Conservation (phyloP, 202 grass and related monocot species). For the Eragrostis tef region DNA sequence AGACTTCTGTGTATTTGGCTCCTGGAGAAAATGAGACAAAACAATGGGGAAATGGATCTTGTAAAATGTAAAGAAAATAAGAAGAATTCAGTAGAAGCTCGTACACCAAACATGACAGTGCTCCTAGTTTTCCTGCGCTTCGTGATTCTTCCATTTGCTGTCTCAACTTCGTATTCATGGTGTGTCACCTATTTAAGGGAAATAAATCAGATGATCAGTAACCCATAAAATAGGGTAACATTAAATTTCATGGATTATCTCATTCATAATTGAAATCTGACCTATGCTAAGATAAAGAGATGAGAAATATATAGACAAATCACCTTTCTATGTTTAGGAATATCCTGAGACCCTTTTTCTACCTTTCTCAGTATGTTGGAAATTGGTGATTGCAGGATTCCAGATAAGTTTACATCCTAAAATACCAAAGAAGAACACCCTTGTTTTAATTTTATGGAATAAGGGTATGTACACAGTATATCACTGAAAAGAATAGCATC, state of each 20-base stretch:
- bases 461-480: slow-evolving; percentile 11
- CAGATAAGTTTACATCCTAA: slow-evolving; percentile 77
- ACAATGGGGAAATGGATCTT: slow-evolving; percentile 36
- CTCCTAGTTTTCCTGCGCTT: slow-evolving; percentile 92
- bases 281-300: slow-evolving; percentile 15
- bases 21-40: slow-evolving; percentile 50
- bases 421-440: slow-evolving; percentile 35
- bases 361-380: slow-evolving; percentile 79
- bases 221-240: slow-evolving; percentile 32
- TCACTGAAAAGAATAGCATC: slow-evolving; percentile 23
- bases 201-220: slow-evolving; percentile 24
- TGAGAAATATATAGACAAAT: slow-evolving; percentile 38
- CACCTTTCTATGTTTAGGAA: slow-evolving; percentile 87
- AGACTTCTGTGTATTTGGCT: slow-evolving; percentile 62
- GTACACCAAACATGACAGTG: slow-evolving; percentile 88
- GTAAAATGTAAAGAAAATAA: slow-evolving; percentile 38
- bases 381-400: slow-evolving; percentile 74
- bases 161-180: slow-evolving; percentile 93
- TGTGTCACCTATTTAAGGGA: slow-evolving; percentile 62
- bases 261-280: slow-evolving; percentile 26
- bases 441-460: slow-evolving; percentile 28
- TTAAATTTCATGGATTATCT: slow-evolving; percentile 30
- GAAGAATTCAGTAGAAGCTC: slow-evolving; percentile 19
- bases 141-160: slow-evolving; percentile 79
- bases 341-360: slow-evolving; percentile 60